These are phyloP conservation scores for Spinacia oleracea DNA, from an alignment of 179 eudicot species.

Conservation along the genomic window DNA sequence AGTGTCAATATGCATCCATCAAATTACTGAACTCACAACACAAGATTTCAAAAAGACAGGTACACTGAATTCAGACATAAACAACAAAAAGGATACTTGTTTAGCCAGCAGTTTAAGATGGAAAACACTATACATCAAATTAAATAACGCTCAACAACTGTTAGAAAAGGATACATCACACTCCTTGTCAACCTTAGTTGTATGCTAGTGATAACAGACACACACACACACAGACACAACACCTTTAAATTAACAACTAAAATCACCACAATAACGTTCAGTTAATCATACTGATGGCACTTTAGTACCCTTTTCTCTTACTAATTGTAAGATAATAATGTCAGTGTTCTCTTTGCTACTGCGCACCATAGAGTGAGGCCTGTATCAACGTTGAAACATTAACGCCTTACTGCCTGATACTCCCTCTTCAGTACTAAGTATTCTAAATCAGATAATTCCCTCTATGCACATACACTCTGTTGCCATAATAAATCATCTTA, in stretches of 20 bases:
- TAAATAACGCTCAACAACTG: background rate
- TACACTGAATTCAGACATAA: background rate
- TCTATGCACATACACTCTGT: background rate
- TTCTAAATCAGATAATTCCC: background rate
- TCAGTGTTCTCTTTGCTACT: background rate
- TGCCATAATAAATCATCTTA: no score
- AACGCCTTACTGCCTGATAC: background rate
- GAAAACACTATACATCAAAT: background rate
- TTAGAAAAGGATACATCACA: background rate
- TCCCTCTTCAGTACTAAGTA: background rate
- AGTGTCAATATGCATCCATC: background rate
- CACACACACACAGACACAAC: background rate
- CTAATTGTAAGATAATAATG: no score
- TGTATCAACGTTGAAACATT: background rate
- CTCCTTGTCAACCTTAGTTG: background rate
- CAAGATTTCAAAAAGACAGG: background rate
- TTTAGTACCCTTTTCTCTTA: no score
- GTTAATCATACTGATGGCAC: background rate
- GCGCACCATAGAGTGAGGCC: background rate
- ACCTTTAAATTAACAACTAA: no score
- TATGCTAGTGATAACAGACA: background rate
- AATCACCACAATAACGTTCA: no score
- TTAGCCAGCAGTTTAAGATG: background rate
- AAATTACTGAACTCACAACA: background rate
- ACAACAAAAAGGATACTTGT: background rate